Evolutionary conservation across 208 protist species (phyloP), one percentile per base, ranked within the genome.

Genomic region (Crithidia fasciculata): DNA sequence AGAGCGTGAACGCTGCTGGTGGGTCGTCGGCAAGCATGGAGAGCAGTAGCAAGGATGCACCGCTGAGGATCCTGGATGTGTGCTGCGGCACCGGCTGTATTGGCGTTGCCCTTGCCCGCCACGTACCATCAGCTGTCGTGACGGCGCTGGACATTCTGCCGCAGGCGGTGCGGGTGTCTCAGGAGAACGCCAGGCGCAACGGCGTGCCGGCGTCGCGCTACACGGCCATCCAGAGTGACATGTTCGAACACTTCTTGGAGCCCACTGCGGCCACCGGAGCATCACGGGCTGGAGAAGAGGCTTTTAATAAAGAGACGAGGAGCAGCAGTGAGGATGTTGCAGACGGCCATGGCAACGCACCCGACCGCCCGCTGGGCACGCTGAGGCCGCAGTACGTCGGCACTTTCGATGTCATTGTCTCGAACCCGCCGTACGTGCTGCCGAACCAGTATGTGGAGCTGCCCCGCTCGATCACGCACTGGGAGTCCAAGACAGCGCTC

Each of bases 51-150:
- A 8, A 19, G 13, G 47, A 0, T 0, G 5, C 53, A 41, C 60
- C 70, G n/a, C 15, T 95, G 10, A 64, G 64, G 0, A 82, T 97
- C 40, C 81, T 97, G 9, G 93, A 97, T 69, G 83, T 97, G 75
- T 95, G 93, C 72, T 89, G 85, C 64, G 93, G 93, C 64, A 95
- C 90, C 8, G 93, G 93, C 37, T 97, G 93, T 76, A 87, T 97
- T 50, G 93, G 93, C 40, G 86, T 97, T 39, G 84, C 93, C 2
- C 78, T 97, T 28, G 93, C 93, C 2, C 91, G 87, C 69, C 80
- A 94, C 69, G 62, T 90, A 8, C 82, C 87, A 0, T 53, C 56
- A 16, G 81, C 81, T 39, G 56, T 78, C 16, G 83, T 97, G 13
- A 75, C 84, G 10, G 89, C 84, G 4, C 74, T 95, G 0, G 93